Evolutionary conservation across 306 rosid genomes (phyloP), one percentile per base, ranked within the genome.

Genomic region (Sicyos baderoa): DNA sequence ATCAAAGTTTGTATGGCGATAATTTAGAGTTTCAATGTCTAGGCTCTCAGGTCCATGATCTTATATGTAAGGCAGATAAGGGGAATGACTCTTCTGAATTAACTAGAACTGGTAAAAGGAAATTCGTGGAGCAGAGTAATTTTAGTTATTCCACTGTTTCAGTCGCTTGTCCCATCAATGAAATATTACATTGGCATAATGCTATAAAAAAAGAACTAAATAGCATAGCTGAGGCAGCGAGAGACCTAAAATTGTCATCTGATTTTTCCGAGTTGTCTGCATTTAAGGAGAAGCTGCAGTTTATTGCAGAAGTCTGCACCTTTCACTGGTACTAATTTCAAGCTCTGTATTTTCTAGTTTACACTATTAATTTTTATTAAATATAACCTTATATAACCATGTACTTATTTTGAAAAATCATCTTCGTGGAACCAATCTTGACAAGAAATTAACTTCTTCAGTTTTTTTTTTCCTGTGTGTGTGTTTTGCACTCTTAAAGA

Each of bases 271-370:
- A 90, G 81, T 77, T 93, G 45, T 84, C 97, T 74, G 88, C 95
- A 77, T 85, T 90, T 76, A 86, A 86, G 81, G 95, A 86, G 79
- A 84, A 95, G 78, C 81, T 93, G 83, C 96, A 93, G 65, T 93
- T 90, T 81, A 85, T 93, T 55, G 96, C 97, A 58, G 97, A 93
- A 86, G 96, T 93, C 76, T 93, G 95, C 87, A 88, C 88, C 79
- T 93, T 90, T 76, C 97, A 93, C 89, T 88, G 99, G 99, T 93
- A 88, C 59, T 37, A 22, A 29, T 21, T 48, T 57, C 59, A 25
- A 16, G 37, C 65, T 58, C 47, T 72, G 25, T n/a, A 3, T 57
- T 56, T 23, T 44, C 11, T 59, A 59, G 21, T 21, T 48, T 63
- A 10, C 29, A 44, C 32, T 42, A 14, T 21, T 45, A 65, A 44